Percentiles rank a stretch among this genome's conserved stretches.
Conservation (phyloP, 768 basidiomycete species). For the Aureoboletus auriporus region DNA sequence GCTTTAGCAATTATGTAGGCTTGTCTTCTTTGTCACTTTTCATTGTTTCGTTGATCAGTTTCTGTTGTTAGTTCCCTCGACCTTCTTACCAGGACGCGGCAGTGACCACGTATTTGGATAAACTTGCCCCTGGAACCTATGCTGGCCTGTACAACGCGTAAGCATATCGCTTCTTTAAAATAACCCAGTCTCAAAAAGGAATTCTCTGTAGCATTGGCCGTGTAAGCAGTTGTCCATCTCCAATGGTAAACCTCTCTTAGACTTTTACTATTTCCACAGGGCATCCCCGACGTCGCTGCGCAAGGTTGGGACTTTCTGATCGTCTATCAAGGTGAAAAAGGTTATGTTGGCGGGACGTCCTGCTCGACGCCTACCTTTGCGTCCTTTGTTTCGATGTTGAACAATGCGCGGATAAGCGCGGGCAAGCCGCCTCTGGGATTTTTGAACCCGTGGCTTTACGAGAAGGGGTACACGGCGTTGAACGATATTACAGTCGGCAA, state of each 20-base stretch:
- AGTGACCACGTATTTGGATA: slow-evolving; percentile 42
- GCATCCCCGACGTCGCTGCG: slow-evolving; percentile 63
- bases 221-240: slow-evolving; percentile 28
- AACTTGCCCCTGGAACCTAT: slow-evolving; percentile 46
- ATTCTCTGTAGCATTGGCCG: slow-evolving; percentile 40
- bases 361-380: slow-evolving; percentile 63
- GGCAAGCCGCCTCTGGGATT: slow-evolving; percentile 50
- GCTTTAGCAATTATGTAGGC: slow-evolving; percentile 67
- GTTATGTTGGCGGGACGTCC: slow-evolving; percentile 57
- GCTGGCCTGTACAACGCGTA: slow-evolving; percentile 58
- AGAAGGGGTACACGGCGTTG: slow-evolving; percentile 29
- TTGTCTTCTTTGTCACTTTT: not conserved
- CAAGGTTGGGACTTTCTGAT: slow-evolving; percentile 50
- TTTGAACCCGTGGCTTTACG: slow-evolving; percentile 61
- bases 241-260: not conserved
- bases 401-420: slow-evolving; percentile 51
- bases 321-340: slow-evolving; percentile 36
- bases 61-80: slow-evolving; percentile 41
- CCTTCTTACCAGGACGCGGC: slow-evolving; percentile 50
- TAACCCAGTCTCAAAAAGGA: not conserved
- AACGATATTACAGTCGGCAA: slow-evolving; percentile 60
- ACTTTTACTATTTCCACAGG: slow-evolving; percentile 28
- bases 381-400: slow-evolving; percentile 58
- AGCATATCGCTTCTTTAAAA: slow-evolving; percentile 12
- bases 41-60: not conserved